Percentiles rank a stretch among this genome's conserved stretches.
Evolutionary conservation across 1,284 basidiomycete species (phyloP).

Genomic region (Cutaneotrichosporon cavernicola): DNA sequence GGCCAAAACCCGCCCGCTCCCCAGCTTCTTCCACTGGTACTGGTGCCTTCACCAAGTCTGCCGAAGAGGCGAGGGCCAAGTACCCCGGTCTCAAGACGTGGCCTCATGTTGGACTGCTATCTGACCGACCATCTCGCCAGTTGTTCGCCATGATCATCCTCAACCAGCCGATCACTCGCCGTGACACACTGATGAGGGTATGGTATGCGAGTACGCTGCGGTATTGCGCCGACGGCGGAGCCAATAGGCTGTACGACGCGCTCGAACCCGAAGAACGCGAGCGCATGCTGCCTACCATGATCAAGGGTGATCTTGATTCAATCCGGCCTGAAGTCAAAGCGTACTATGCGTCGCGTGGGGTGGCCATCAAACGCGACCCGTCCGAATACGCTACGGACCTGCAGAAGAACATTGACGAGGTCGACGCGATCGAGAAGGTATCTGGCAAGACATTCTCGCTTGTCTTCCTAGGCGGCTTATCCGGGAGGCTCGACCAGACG

Average conservation of each 20-base stretch:
- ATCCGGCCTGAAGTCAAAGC: constrained; percentile 68
- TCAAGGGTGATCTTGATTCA: constrained; percentile 93
- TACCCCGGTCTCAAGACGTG: constrained; percentile 21
- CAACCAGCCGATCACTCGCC: constrained; percentile 75
- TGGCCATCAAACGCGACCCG: constrained; percentile 65
- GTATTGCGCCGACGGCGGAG: constrained; percentile 88
- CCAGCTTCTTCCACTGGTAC: background rate
- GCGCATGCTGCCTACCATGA: constrained; percentile 70
- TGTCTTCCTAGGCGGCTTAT: constrained; percentile 81
- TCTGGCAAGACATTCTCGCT: constrained; percentile 60
- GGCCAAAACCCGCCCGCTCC: background rate
- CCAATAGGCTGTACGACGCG: constrained; percentile 77
- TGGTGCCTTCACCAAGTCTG: constrained; percentile 12
- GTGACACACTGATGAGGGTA: constrained; percentile 62
- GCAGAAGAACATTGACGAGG: constrained; percentile 77
- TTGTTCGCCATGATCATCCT: constrained; percentile 71
- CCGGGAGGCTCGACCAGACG: constrained; percentile 91
- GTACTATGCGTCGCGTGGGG: constrained; percentile 70
- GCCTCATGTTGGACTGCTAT: constrained; percentile 14
- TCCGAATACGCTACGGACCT: constrained; percentile 88
- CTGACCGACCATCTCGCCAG: constrained; percentile 17
- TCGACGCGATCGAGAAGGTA: constrained; percentile 61
- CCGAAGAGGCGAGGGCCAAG: constrained; percentile 15
- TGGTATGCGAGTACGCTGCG: constrained; percentile 63
- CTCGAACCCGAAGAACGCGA: constrained; percentile 51